phyloP scores from a whole-genome alignment of 2,329 filamentous ascomycete genomes.

The Colletotrichum eremochloae region DNA sequence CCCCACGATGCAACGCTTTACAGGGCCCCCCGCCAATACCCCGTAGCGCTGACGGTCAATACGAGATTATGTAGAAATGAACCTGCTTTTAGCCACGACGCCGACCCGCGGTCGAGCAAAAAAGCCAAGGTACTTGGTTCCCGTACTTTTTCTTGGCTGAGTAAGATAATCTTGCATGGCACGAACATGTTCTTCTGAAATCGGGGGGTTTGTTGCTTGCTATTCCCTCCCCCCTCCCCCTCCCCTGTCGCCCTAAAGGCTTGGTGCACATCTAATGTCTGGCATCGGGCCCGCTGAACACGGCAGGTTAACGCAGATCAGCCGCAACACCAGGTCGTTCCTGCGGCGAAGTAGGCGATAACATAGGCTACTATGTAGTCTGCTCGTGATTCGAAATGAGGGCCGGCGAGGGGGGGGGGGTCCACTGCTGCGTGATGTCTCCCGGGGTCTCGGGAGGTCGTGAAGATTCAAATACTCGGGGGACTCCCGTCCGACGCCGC shows the following conservation, averaged over 20 bases:
- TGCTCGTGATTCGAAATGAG: not conserved
- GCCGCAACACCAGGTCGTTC: not conserved
- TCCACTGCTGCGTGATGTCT: not conserved
- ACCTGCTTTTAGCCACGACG: not conserved
- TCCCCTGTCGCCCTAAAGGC: not conserved
- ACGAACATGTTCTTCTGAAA: too few relatives aligned
- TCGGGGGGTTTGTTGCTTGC: not conserved
- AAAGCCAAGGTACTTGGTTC: not conserved
- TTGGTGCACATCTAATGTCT: too few relatives aligned
- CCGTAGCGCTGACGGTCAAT: not conserved
- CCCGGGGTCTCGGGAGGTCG: not conserved
- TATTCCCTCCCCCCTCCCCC: not conserved
- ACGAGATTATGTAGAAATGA: not conserved
- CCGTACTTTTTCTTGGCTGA: not conserved
- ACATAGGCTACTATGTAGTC: not conserved
- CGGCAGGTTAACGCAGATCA: not conserved
- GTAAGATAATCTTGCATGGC: not conserved
- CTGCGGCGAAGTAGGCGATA: not conserved
- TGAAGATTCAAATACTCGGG: not conserved
- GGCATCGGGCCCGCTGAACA: not conserved
- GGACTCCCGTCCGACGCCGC: not conserved
- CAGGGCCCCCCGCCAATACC: not conserved
- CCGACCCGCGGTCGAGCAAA: too few relatives aligned
- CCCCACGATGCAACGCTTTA: constrained; percentile 21
- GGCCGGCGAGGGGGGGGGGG: too few relatives aligned